Evolutionary conservation across 2,329 filamentous ascomycete species (phyloP), one percentile per base, ranked within the genome.

Genomic region (Xylaria multiplex): DNA sequence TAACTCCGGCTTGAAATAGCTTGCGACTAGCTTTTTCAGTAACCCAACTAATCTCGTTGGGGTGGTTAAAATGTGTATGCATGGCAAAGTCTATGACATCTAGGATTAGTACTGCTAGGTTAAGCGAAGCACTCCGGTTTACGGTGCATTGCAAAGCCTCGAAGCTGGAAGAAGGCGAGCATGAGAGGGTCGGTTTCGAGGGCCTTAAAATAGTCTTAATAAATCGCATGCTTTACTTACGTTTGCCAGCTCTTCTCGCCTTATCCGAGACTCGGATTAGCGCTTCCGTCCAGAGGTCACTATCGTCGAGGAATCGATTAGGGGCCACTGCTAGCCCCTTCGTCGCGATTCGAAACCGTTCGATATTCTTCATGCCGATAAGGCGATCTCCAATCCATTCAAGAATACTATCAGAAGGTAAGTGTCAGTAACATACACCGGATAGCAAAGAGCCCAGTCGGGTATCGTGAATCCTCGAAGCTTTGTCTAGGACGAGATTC

Each of bases 31-130:
- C 88, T 53, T 77, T 74, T 69, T 81, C 76, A 0, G 85, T 86
- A 30, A 88, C 78, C 87, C 87, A 90, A 3, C 86, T 86, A 62
- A 90, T 84, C 74, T 90, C 88, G 43, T 82, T 82, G 0, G 86
- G 83, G 68, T 89, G 86, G 70, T 90, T 90, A 77, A 90, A 88
- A 71, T 90, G 88, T 0, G 88, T 90, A 72, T 90, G 88, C 60
- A 89, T 77, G 3, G 86, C 87, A 22, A 59, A 63, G 35, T 68
- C 63, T 68, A 13, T 7, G 8, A n/a, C n/a, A 27, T 9, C 6
- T n/a, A 35, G 5, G 27, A 30, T 66, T 8, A 59, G 60, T 24
- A 7, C 16, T 55, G 14, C 16, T 35, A 40, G 6, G 6, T 30
- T 11, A 14, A 19, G 32, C 24, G 22, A 48, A 5, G 9, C 1